A percentile compares a stretch with the other conserved stretches of the same genome.
phyloP scores from a whole-genome alignment of 2,329 filamentous ascomycete species.

The Monosporascus cannonballus region DNA sequence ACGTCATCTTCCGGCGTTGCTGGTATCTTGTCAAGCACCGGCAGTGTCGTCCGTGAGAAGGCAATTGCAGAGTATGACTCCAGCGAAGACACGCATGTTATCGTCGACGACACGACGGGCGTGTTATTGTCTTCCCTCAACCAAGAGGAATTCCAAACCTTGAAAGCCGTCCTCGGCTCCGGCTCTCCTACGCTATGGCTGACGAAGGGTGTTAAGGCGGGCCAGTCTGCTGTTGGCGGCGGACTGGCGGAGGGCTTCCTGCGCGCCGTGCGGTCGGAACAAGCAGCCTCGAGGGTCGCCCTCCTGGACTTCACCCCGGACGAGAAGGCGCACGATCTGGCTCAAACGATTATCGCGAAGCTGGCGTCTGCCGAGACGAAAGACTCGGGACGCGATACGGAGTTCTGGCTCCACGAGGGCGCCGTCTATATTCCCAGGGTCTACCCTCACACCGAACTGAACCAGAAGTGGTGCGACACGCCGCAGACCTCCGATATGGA shows the following conservation, averaged over 20 bases:
- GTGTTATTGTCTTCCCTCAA: constrained; percentile 8
- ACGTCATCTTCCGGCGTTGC: constrained; percentile 1
- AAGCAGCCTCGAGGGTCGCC: constrained; percentile 10
- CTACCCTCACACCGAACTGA: constrained; percentile 2
- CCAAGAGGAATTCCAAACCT: constrained; percentile 4
- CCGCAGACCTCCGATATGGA: not conserved
- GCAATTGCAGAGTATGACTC: constrained; percentile 2
- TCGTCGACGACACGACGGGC: constrained; percentile 15
- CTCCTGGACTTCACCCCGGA: constrained; percentile 14
- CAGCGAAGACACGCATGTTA: constrained; percentile 4
- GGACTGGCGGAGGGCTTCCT: constrained; percentile 16
- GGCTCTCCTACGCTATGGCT: constrained; percentile 12
- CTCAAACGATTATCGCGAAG: constrained; percentile 5
- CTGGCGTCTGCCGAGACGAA: constrained; percentile 8
- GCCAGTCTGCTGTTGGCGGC: constrained; percentile 7
- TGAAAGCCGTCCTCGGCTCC: constrained; percentile 12
- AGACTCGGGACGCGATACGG: constrained; percentile 11
- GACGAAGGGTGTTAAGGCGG: constrained; percentile 15
- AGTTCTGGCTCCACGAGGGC: constrained; percentile 19
- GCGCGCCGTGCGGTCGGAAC: constrained; percentile 16
- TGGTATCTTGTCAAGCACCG: constrained; percentile 2
- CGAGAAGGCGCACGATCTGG: constrained; percentile 6
- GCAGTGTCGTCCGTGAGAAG: constrained; percentile 3
- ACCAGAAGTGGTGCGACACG: not conserved
- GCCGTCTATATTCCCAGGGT: constrained; percentile 13